Percentiles rank a stretch among this genome's conserved stretches.
Conservation (phyloP, 768 basidiomycete genomes). For the Thelephora ganbajun region DNA sequence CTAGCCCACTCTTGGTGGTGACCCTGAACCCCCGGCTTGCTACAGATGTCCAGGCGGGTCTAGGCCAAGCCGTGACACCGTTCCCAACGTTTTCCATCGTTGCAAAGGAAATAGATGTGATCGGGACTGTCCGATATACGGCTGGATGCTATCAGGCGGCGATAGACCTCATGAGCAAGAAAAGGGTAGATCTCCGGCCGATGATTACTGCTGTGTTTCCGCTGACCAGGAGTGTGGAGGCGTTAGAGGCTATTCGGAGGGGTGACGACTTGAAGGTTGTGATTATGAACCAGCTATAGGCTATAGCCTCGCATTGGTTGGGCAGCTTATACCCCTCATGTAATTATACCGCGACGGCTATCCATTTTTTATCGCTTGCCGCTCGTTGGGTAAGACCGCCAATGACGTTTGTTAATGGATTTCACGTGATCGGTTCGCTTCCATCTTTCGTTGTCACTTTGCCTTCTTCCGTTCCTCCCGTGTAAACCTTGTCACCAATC, state of each 20-base stretch:
- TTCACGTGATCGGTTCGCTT: not conserved
- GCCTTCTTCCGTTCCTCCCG: not conserved
- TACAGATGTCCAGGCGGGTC: constrained; percentile 10
- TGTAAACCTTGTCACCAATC: not conserved
- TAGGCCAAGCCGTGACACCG: constrained; percentile 9
- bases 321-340: not conserved
- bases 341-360: not conserved
- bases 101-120: constrained; percentile 10
- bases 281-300: constrained; percentile 10
- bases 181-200: constrained; percentile 8
- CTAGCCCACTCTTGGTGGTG: not conserved
- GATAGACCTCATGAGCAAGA: constrained; percentile 8
- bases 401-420: not conserved
- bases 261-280: constrained; percentile 11
- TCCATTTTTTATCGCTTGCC: not conserved
- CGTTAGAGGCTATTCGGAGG: constrained; percentile 9
- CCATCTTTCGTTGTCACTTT: not conserved
- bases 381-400: not conserved
- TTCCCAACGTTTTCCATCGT: constrained; percentile 10
- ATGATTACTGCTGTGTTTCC: constrained; percentile 10
- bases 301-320: too few species aligned
- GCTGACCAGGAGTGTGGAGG: constrained; percentile 7
- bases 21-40: too few species aligned
- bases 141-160: constrained; percentile 10
- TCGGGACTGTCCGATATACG: constrained; percentile 11